Percentiles rank a stretch among this genome's conserved stretches.
phyloP scores from a whole-genome alignment of 2,329 filamentous ascomycete genomes.

The Pseudonectria buxi region DNA sequence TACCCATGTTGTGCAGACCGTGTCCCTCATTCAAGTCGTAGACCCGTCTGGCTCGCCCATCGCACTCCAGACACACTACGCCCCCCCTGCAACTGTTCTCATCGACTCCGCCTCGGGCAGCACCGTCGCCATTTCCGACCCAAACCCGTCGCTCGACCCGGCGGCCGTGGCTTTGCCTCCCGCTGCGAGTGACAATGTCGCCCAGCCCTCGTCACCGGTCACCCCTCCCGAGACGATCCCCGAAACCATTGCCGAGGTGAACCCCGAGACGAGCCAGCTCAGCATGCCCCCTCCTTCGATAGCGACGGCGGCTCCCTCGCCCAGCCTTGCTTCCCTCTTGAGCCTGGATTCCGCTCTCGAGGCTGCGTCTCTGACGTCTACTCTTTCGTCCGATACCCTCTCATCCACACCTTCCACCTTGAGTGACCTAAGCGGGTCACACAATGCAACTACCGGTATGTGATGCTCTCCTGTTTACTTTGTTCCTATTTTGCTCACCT shows the following conservation, averaged over 20 bases:
- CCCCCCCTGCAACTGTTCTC: constrained; percentile 32
- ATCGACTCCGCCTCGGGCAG: constrained; percentile 30
- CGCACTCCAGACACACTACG: constrained; percentile 36
- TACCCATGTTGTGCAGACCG: constrained; percentile 45
- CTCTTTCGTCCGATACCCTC: constrained; percentile 8
- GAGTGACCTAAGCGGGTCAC: constrained; percentile 9
- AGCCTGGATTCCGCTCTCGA: constrained; percentile 10
- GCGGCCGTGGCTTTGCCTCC: constrained; percentile 17
- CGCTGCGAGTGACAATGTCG: constrained; percentile 15
- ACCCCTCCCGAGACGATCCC: constrained; percentile 11
- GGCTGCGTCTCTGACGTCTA: constrained; percentile 10
- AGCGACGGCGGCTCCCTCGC: constrained; percentile 5
- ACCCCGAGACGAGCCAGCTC: constrained; percentile 9
- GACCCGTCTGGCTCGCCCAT: constrained; percentile 41
- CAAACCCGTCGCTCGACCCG: constrained; percentile 15
- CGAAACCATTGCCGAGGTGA: constrained; percentile 9
- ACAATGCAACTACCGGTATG: constrained; percentile 16
- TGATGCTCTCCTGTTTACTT: neutral
- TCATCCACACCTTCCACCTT: constrained; percentile 9
- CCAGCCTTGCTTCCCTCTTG: constrained; percentile 2
- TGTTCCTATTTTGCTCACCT: constrained; percentile 5
- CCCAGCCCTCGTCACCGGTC: constrained; percentile 9
- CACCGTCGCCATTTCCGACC: constrained; percentile 28
- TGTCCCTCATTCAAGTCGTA: constrained; percentile 48
- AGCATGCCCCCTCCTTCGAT: constrained; percentile 12